These are phyloP conservation scores for Capronia coronata DNA, from an alignment of 2,329 filamentous ascomycete species.

Conservation along the genomic window DNA sequence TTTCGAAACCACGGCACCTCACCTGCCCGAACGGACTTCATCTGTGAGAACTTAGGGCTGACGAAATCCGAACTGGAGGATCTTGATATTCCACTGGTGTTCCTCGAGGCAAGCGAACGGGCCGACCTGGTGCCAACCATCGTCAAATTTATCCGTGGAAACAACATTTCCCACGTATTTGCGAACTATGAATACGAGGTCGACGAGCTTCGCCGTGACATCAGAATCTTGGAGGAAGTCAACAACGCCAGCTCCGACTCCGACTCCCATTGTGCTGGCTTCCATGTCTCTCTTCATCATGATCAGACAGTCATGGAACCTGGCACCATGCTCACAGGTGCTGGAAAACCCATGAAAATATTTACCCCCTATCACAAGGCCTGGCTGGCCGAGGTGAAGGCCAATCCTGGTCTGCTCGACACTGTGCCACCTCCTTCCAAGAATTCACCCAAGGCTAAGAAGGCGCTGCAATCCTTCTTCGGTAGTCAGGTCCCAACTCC, in stretches of 20 bases:
- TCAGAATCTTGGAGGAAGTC: constrained; percentile 35
- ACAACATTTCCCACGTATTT: constrained; percentile 43
- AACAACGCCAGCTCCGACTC: constrained; percentile 12
- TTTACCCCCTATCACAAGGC: constrained; percentile 47
- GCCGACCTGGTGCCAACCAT: constrained; percentile 39
- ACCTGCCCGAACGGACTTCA: constrained; percentile 45
- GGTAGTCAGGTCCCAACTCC: constrained; percentile 29
- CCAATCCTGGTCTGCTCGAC: constrained; percentile 38
- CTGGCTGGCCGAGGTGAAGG: constrained; percentile 42
- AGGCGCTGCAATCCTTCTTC: constrained; percentile 34
- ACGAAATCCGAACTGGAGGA: constrained; percentile 43
- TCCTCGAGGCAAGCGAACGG: constrained; percentile 40
- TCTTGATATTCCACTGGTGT: constrained; percentile 46
- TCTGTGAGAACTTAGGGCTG: constrained; percentile 40
- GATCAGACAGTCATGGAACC: constrained; percentile 47
- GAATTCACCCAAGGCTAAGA: constrained; percentile 33
- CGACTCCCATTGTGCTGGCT: constrained; percentile 20
- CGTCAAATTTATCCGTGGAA: constrained; percentile 40
- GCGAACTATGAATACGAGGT: constrained; percentile 45
- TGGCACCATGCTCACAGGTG: constrained; percentile 37
- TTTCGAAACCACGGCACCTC: constrained; percentile 48
- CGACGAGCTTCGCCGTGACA: constrained; percentile 42
- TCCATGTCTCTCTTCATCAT: constrained; percentile 40
- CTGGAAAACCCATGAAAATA: constrained; percentile 45
- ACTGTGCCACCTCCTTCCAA: constrained; percentile 37